Evolutionary conservation across 2,329 filamentous ascomycete genomes (phyloP), one percentile per base, ranked within the genome.

Genomic region (Fusarium secorum): DNA sequence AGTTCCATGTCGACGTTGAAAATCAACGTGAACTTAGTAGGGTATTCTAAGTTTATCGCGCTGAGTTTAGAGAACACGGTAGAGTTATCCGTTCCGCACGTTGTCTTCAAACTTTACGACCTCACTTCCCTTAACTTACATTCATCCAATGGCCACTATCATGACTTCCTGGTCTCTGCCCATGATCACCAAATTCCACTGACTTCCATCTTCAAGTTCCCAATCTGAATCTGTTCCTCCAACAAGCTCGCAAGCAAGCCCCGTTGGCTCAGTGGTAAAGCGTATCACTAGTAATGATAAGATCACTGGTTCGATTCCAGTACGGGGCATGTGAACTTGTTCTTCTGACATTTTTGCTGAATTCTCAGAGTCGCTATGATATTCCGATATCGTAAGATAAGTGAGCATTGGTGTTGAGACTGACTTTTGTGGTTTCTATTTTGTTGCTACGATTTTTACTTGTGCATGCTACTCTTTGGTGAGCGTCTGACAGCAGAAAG

Each of bases 251-350:
- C 68, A 55, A 51, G 15, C 3, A 67, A 68, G 68, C 68, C 68
- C 59, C 68, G 67, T 70, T 71, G 68, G 68, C 67, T 71, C 36
- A 71, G 68, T 71, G 68, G 67, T 71, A 71, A 67, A 71, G 67
- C 68, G 68, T 68, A 71, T 71, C 68, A 71, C 68, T 71, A 71
- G 68, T 71, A 66, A 71, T 71, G 68, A 71, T 68, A 63, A 68
- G 66, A 67, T 68, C 66, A 67, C 63, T 67, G 66, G 66, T 68
- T 68, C 66, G 66, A 70, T 69, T 70, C 66, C 66, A 69, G 66
- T 69, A 69, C 65, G 66, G 55, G 66, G 66, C 68, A 71, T 11
- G 54, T 41, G n/a, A 58, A 55, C 9, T 33, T 57, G 30, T 53
- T 24, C 8, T 61, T 68, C 61, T 26, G n/a, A 9, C 3, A 7